These are phyloP conservation scores for Hypoxylon perforatum DNA, from an alignment of 495 filamentous ascomycete genomes.

Conservation along the genomic window DNA sequence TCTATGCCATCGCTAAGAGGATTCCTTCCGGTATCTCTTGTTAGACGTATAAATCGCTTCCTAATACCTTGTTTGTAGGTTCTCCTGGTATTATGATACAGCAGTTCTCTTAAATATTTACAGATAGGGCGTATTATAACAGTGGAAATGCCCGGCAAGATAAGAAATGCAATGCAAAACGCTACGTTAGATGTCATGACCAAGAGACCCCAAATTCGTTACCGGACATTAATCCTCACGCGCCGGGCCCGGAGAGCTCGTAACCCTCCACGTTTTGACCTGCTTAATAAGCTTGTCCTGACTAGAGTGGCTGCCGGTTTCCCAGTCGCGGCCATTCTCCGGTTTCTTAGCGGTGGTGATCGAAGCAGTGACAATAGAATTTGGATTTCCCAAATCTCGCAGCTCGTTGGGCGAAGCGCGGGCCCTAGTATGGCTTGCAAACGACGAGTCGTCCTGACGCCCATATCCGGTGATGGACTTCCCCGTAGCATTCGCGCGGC, in stretches of 20 bases:
- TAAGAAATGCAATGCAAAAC: not conserved
- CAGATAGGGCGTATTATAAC: no score
- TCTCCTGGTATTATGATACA: no score
- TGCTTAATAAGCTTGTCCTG: conserved; percentile 17
- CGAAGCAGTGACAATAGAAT: not conserved
- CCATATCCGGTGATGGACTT: conserved; percentile 2
- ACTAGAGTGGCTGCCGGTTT: conserved; percentile 14
- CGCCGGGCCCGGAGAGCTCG: conserved; percentile 1
- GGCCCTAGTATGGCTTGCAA: not conserved
- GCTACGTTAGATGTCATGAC: not conserved
- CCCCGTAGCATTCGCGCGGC: conserved; percentile 26
- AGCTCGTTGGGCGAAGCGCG: not conserved
- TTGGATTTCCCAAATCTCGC: not conserved
- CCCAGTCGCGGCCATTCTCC: not conserved
- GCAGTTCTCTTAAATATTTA: no score
- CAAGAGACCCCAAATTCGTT: not conserved
- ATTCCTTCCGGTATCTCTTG: no score
- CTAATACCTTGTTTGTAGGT: no score
- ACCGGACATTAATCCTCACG: not conserved
- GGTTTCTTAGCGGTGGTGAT: not conserved
- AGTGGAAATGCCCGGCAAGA: no score
- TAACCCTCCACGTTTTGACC: conserved; percentile 14
- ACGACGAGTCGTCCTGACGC: not conserved
- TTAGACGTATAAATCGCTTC: no score
- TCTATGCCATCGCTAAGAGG: no score